These are phyloP conservation scores for Apiospora hydei DNA, from an alignment of 2,329 filamentous ascomycete genomes.

Conservation along the genomic window DNA sequence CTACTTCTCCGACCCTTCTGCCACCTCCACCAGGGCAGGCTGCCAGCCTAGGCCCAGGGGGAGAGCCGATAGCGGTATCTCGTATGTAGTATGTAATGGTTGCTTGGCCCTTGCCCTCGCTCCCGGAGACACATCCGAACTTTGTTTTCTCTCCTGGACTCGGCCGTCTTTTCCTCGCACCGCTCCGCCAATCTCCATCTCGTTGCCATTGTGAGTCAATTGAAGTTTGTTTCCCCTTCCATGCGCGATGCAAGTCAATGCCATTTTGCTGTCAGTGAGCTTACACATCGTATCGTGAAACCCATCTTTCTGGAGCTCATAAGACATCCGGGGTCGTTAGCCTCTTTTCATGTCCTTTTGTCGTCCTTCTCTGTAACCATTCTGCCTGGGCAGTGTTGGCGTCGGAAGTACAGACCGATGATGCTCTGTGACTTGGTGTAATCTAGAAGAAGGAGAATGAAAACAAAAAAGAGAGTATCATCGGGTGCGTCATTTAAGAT, in stretches of 20 bases:
- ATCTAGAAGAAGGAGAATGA: not conserved
- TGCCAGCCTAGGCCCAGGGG: not conserved
- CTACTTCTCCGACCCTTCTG: not conserved
- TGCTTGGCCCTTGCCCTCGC: not conserved
- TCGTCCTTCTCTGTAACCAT: not conserved
- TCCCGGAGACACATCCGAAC: constrained; percentile 7
- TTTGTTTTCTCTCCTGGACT: constrained; percentile 2
- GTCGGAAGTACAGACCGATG: not conserved
- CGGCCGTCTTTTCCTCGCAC: not conserved
- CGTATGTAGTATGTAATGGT: not conserved
- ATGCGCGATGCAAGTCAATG: constrained; percentile 2
- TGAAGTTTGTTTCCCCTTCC: constrained; percentile 22
- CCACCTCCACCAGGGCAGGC: not conserved
- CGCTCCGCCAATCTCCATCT: constrained; percentile 2
- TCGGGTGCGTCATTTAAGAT: constrained; percentile 22
- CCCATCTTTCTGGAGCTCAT: not conserved
- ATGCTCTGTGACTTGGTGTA: not conserved
- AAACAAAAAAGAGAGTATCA: not conserved
- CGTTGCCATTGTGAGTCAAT: constrained; percentile 21
- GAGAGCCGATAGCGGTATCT: not conserved
- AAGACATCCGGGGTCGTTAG: constrained; percentile 18
- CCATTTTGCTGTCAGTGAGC: constrained; percentile 11
- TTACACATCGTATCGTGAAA: constrained; percentile 22
- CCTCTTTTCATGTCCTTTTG: not conserved
- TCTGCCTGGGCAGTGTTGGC: not conserved